A percentile compares a stretch with the other conserved stretches of the same genome.
phyloP scores from a whole-genome alignment of 345 rosid genomes.

The Streptanthus diversifolius region DNA sequence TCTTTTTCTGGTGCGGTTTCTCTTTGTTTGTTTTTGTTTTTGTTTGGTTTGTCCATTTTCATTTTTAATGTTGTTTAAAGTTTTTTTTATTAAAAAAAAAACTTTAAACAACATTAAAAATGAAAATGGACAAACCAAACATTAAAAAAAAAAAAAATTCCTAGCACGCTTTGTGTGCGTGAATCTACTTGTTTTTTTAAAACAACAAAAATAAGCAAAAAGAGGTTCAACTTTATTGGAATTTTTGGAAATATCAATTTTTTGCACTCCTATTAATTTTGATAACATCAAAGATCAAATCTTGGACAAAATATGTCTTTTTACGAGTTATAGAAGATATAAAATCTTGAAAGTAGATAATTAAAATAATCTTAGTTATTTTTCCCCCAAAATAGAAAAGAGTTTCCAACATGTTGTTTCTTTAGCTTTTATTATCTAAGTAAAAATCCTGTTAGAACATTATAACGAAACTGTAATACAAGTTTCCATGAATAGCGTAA shows the following conservation, averaged over 20 bases:
- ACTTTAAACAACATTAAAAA: constrained; percentile 19
- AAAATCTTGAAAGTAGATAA: neutral
- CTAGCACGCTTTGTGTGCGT: constrained; percentile 30
- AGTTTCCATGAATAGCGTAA: neutral
- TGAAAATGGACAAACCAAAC: constrained; percentile 26
- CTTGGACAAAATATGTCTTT: constrained; percentile 25
- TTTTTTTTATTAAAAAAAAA: constrained; percentile 12
- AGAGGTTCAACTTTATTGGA: constrained; percentile 21
- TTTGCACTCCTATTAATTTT: neutral
- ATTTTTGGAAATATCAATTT: neutral
- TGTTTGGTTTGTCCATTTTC: constrained; percentile 26
- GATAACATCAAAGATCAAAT: constrained; percentile 3
- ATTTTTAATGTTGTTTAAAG: constrained; percentile 17
- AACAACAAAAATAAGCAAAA: neutral
- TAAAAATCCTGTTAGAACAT: neutral
- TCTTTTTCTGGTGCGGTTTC: constrained; percentile 38
- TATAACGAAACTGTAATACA: neutral
- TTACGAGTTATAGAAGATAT: neutral
- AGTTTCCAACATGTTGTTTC: neutral
- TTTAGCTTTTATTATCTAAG: neutral
- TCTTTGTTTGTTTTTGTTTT: constrained; percentile 36
- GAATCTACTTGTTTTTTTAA: constrained; percentile 1
- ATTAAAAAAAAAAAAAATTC: constrained; percentile 27
- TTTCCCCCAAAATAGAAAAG: neutral
- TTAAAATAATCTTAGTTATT: neutral